Conservation (phyloP, 495 filamentous ascomycete species). For the Penicillium nucicola region DNA sequence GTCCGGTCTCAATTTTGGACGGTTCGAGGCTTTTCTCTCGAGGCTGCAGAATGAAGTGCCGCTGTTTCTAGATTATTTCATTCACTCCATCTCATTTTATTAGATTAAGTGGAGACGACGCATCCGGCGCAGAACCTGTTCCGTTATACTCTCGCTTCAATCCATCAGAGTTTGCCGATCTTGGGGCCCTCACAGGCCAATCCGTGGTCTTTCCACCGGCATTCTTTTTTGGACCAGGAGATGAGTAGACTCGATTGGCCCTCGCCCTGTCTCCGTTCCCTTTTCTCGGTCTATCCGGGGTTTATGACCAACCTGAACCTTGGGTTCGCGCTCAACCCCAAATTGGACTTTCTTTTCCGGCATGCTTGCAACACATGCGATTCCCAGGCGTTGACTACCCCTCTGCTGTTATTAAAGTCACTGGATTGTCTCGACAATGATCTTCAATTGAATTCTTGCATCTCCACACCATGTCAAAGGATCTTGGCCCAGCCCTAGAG, state of each 20-base stretch:
- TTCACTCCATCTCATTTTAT: not conserved
- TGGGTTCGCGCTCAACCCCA: not conserved
- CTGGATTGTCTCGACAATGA: not conserved
- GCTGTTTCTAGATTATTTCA: not conserved
- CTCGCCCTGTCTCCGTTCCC: not conserved
- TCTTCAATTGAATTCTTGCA: not conserved
- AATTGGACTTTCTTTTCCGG: not conserved
- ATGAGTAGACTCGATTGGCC: not conserved
- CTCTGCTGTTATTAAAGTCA: no score
- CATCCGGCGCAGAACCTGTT: not conserved
- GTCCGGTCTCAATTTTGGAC: not conserved
- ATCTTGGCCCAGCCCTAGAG: slow-evolving; percentile 22
- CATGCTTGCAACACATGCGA: not conserved
- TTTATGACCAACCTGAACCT: not conserved
- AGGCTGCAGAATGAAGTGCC: not conserved
- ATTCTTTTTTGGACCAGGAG: not conserved
- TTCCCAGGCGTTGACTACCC: no score
- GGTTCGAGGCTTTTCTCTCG: no score
- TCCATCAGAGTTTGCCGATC: not conserved
- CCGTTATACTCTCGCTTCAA: not conserved
- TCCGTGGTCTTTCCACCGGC: not conserved
- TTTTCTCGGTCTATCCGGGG: not conserved
- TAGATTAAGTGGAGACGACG: not conserved
- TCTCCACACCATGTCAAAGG: not conserved
- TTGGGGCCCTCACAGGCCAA: not conserved